Conservation (phyloP, 345 rosid species). For the Eucalyptus viminalis region DNA sequence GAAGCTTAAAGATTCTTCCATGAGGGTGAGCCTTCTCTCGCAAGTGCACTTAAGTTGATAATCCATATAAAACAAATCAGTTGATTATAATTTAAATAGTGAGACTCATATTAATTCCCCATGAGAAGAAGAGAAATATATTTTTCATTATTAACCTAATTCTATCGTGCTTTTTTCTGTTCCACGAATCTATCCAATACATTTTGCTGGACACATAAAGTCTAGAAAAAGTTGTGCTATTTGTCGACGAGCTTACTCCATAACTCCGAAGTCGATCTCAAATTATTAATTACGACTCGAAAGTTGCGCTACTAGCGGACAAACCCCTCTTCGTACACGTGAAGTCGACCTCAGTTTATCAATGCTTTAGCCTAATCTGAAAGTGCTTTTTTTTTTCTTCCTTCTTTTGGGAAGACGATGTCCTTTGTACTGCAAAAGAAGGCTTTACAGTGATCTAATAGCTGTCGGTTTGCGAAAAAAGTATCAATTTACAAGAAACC, state of each 20-base stretch:
- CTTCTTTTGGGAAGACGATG: not conserved
- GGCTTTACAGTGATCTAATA: not conserved
- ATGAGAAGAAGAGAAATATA: not conserved
- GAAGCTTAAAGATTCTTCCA: constrained; percentile 60
- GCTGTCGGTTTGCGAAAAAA: not conserved
- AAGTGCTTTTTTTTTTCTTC: not conserved
- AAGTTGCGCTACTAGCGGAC: not conserved
- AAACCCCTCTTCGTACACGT: not conserved
- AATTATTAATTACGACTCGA: not conserved
- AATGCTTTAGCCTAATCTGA: not conserved
- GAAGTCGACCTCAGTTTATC: not conserved
- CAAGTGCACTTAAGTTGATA: not conserved
- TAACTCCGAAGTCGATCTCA: not conserved
- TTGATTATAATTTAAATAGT: not conserved
- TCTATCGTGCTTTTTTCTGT: not conserved
- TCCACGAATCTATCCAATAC: not conserved
- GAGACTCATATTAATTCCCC: not conserved
- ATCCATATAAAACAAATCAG: not conserved
- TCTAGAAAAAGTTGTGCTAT: not conserved
- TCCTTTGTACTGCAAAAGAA: not conserved
- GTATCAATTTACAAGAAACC: not conserved
- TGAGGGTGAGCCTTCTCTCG: constrained; percentile 55
- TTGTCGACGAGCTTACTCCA: not conserved
- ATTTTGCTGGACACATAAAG: not conserved
- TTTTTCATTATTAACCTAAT: no score